phyloP scores from a whole-genome alignment of 2,329 filamentous ascomycete genomes.

The Verticillium zaregamsianum region DNA sequence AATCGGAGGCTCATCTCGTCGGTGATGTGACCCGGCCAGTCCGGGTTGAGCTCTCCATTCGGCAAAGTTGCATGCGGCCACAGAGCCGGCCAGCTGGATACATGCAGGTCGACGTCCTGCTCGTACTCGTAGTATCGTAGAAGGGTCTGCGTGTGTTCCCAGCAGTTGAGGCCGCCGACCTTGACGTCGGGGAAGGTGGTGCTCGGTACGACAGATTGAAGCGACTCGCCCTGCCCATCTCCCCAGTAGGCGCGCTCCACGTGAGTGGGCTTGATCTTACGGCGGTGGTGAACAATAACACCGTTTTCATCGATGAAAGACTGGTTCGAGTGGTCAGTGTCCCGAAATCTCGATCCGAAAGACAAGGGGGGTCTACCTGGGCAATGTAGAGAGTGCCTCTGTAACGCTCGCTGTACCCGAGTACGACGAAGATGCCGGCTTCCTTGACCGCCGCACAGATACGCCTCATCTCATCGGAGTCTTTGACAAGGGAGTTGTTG shows the following conservation, averaged over 20 bases:
- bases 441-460: conserved; percentile 41
- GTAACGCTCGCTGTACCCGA: conserved; percentile 46
- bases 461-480: conserved; percentile 35
- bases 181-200: conserved; percentile 36
- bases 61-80: conserved; percentile 13
- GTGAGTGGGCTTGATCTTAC: conserved; percentile 48
- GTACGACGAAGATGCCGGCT: conserved; percentile 38
- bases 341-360: background rate
- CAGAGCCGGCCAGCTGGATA: conserved; percentile 24
- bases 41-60: conserved; percentile 25
- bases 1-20: conserved; percentile 29
- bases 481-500: conserved; percentile 33
- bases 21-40: conserved; percentile 30
- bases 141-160: conserved; percentile 37
- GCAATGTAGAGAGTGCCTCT: conserved; percentile 41
- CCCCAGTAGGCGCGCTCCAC: conserved; percentile 46
- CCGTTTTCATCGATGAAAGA: conserved; percentile 47
- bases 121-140: conserved; percentile 19
- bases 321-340: background rate
- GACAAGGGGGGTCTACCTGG: conserved; percentile 18
- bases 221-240: conserved; percentile 53
- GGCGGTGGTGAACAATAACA: conserved; percentile 39
- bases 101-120: conserved; percentile 22
- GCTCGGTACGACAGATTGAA: conserved; percentile 42
- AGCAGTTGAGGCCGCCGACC: conserved; percentile 52